These are phyloP conservation scores for Xylaria telfairii DNA, from an alignment of 495 filamentous ascomycete genomes.

Conservation along the genomic window DNA sequence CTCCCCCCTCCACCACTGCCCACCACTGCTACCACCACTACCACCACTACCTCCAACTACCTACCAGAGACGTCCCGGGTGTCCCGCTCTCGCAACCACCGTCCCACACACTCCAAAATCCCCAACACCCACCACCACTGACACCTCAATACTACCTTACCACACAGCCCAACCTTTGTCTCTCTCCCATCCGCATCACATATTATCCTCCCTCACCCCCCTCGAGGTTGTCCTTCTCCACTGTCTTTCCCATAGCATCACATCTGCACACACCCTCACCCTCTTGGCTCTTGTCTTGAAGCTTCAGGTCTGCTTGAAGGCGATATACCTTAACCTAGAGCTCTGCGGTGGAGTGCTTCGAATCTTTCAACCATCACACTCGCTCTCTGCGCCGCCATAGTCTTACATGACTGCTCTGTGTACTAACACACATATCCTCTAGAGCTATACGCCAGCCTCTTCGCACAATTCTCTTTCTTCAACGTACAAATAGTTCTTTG, in stretches of 20 bases:
- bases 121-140: slow-evolving; percentile 44
- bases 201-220: slow-evolving; percentile 35
- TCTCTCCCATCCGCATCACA: slow-evolving; percentile 10
- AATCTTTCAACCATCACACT: slow-evolving; percentile 18
- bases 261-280: slow-evolving; percentile 29
- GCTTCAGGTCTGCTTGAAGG: slow-evolving; percentile 26
- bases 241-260: slow-evolving; percentile 35
- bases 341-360: neutral
- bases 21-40: no score
- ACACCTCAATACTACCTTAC: slow-evolving; percentile 22
- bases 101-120: slow-evolving; percentile 35
- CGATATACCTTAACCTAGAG: neutral
- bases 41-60: no score
- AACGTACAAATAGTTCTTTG: slow-evolving; percentile 28
- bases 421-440: slow-evolving; percentile 47
- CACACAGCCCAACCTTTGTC: slow-evolving; percentile 20
- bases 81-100: slow-evolving; percentile 28
- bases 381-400: slow-evolving; percentile 24
- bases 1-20: slow-evolving; percentile 8
- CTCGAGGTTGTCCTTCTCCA: slow-evolving; percentile 36
- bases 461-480: slow-evolving; percentile 33
- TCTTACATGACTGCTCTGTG: slow-evolving; percentile 25
- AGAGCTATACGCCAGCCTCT: slow-evolving; percentile 37
- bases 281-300: slow-evolving; percentile 17
- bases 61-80: slow-evolving; percentile 30